Evolutionary conservation across 495 filamentous ascomycete genomes (phyloP).

Genomic region (Neurospora sp.): DNA sequence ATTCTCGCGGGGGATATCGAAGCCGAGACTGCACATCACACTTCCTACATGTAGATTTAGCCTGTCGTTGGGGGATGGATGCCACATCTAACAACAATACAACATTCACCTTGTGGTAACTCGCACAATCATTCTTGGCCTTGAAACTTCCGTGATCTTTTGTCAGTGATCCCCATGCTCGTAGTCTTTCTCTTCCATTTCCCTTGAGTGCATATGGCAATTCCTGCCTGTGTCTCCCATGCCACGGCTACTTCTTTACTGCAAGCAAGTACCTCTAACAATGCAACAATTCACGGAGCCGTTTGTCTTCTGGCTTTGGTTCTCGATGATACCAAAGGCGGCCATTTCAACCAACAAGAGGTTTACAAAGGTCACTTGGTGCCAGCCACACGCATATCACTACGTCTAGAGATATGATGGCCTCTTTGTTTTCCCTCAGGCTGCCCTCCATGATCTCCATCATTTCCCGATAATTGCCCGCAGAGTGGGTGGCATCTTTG

Average conservation of each 20-base stretch:
- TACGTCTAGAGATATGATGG: not conserved
- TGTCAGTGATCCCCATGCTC: not conserved
- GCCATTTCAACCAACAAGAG: not conserved
- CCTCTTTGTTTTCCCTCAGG: not conserved
- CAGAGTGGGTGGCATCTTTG: not conserved
- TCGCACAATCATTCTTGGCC: not conserved
- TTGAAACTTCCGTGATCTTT: not conserved
- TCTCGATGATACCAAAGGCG: not conserved
- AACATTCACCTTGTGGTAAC: not conserved
- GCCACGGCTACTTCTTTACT: not conserved
- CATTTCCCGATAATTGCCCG: not conserved
- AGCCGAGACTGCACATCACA: not conserved
- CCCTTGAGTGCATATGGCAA: not conserved
- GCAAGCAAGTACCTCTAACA: no score
- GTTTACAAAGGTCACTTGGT: not conserved
- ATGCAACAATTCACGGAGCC: not conserved
- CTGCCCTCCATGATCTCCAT: not conserved
- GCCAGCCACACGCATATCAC: not conserved
- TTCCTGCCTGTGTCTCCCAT: not conserved
- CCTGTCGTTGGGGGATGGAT: not conserved
- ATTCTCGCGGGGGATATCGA: not conserved
- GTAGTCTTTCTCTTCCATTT: not conserved
- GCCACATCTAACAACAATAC: not conserved
- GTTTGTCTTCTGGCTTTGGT: not conserved
- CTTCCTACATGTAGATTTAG: not conserved